phyloP scores from a whole-genome alignment of 306 rosid species.

The Mimosa pudica region DNA sequence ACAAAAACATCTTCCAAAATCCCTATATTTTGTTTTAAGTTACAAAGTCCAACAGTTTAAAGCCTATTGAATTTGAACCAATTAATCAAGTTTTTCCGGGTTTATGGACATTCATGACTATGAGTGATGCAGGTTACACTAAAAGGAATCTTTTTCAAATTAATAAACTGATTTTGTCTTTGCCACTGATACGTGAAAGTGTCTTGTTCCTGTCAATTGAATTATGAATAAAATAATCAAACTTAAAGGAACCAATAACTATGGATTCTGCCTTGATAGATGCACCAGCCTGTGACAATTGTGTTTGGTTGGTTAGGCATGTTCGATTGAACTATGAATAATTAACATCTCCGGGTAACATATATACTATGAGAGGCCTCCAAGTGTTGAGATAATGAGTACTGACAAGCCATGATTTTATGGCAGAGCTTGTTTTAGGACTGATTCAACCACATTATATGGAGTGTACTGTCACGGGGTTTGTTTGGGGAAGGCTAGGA shows the following conservation, averaged over 20 bases:
- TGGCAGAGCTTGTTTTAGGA: conserved; percentile 63
- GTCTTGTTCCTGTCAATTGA: neutral
- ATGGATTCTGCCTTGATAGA: neutral
- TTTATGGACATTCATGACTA: neutral
- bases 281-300: neutral
- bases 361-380: neutral
- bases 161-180: neutral
- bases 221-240: neutral
- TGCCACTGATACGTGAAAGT: neutral
- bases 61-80: neutral
- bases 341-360: neutral
- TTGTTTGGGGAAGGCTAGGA: too few species aligned
- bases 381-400: conserved; percentile 52
- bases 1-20: too few species aligned
- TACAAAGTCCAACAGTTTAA: neutral
- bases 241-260: neutral
- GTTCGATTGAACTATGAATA: neutral
- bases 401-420: conserved; percentile 70
- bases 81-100: neutral
- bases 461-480: neutral
- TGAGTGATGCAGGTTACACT: neutral
- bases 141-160: neutral
- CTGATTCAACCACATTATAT: neutral
- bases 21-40: neutral
- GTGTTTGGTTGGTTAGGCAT: neutral